Evolutionary conservation across 73 alveolate genomes (phyloP).

Genomic region (Tetrahymena malaccensis): DNA sequence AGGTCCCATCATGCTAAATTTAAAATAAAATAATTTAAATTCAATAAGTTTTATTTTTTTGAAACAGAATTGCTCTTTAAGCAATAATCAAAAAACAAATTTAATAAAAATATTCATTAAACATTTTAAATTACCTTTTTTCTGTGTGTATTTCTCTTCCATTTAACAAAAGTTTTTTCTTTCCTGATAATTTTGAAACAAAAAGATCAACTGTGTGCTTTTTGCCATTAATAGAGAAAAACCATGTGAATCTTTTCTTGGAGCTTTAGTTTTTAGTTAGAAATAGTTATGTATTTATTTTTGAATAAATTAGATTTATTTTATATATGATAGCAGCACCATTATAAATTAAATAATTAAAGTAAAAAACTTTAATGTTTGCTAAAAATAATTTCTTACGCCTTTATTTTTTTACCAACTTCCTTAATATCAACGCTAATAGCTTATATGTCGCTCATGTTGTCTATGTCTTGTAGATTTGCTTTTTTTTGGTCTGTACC

Average conservation of each 20-base stretch:
- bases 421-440: not conserved
- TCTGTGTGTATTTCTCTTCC: slow-evolving; percentile 47
- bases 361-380: not conserved
- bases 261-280: slow-evolving; percentile 6
- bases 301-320: not conserved
- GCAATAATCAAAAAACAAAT: no score
- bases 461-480: not conserved
- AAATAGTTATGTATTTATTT: no score
- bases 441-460: not conserved
- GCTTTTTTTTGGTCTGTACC: not conserved
- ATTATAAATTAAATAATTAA: not conserved
- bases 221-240: slow-evolving; percentile 63
- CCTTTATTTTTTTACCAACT: not conserved
- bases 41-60: no score
- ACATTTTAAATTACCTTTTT: not conserved
- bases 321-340: not conserved
- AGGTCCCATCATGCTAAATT: not conserved
- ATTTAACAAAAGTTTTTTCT: slow-evolving; percentile 66
- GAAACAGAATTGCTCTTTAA: no score
- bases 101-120: not conserved
- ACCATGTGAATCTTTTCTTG: slow-evolving; percentile 69
- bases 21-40: not conserved
- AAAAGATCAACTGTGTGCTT: slow-evolving; percentile 63
- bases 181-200: slow-evolving; percentile 61
- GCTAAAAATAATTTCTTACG: not conserved